Conservation (phyloP, 352 stramenopile species). For the Hyaloperonospora arabidopsidis region DNA sequence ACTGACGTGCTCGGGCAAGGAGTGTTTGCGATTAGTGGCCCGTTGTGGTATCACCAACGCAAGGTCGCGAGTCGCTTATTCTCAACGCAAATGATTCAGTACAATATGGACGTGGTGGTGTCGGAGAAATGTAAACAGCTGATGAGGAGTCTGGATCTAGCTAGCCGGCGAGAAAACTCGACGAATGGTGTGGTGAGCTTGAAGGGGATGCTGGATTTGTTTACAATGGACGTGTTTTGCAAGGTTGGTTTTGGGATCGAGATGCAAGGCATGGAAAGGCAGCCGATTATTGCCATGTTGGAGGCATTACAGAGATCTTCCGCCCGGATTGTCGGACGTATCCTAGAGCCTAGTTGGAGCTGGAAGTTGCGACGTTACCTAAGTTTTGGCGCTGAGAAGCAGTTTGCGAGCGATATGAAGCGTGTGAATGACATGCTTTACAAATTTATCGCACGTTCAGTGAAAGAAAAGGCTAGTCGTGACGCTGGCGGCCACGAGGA, state of each 20-base stretch:
- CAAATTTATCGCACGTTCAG: constrained; percentile 8
- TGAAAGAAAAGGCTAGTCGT: constrained; percentile 1
- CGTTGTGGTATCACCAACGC: constrained; percentile 31
- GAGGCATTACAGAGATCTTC: constrained; percentile 18
- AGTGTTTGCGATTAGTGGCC: constrained; percentile 32
- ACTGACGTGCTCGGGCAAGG: constrained; percentile 30
- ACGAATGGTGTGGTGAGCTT: constrained; percentile 23
- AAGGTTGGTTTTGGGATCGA: constrained; percentile 45
- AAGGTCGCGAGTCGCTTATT: constrained; percentile 31
- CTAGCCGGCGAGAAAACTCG: constrained; percentile 5
- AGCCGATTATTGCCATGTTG: constrained; percentile 21
- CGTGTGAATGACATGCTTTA: constrained; percentile 16
- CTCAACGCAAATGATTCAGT: constrained; percentile 20
- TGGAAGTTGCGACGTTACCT: constrained; percentile 39
- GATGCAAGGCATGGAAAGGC: constrained; percentile 15
- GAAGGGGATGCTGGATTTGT: constrained; percentile 25
- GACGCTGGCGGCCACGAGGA: constrained; percentile 2
- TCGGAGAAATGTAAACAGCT: constrained; percentile 13
- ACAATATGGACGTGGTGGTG: constrained; percentile 20
- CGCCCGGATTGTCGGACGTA: constrained; percentile 17
- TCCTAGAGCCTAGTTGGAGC: constrained; percentile 36
- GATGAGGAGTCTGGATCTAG: constrained; percentile 10
- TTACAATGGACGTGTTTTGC: constrained; percentile 48
- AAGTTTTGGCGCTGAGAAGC: constrained; percentile 26
- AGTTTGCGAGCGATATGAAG: constrained; percentile 23